A percentile compares a stretch with the other conserved stretches of the same genome.
phyloP scores from a whole-genome alignment of 176 grass and related monocot genomes.

The Oryza brachyantha region DNA sequence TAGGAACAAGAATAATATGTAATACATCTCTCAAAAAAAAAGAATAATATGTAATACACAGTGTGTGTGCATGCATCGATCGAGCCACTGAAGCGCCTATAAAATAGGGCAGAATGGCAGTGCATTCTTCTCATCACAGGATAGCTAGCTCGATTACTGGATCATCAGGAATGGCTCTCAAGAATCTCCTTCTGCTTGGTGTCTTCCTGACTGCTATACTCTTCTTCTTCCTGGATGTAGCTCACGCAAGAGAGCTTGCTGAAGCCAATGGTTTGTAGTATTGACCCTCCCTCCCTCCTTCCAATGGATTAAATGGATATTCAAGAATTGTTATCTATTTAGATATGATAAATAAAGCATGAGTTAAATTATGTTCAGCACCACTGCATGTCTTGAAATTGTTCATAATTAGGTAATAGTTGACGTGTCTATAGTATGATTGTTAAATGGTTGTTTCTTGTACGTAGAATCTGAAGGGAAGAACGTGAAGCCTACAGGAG shows the following conservation, averaged over 20 bases:
- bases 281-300: background rate
- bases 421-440: background rate
- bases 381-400: background rate
- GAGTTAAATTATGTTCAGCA: background rate
- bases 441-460: background rate
- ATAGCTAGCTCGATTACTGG: background rate
- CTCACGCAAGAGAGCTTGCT: conserved; percentile 11
- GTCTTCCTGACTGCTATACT: background rate
- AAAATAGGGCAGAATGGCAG: background rate
- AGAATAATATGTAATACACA: background rate
- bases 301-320: background rate
- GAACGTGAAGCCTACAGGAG: background rate
- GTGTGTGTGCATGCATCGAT: background rate
- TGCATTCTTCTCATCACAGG: background rate
- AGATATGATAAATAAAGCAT: background rate
- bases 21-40: too few species aligned
- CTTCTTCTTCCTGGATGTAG: background rate
- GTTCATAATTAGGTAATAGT: background rate
- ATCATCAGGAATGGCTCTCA: background rate
- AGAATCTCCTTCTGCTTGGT: background rate
- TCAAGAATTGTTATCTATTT: background rate
- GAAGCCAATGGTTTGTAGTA: conserved; percentile 9
- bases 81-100: background rate
- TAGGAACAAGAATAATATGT: background rate
- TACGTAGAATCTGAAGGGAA: background rate